A percentile compares a stretch with the other conserved stretches of the same genome.
Conservation (phyloP, 2,329 filamentous ascomycete species). For the Microdochium trichocladiopsis region DNA sequence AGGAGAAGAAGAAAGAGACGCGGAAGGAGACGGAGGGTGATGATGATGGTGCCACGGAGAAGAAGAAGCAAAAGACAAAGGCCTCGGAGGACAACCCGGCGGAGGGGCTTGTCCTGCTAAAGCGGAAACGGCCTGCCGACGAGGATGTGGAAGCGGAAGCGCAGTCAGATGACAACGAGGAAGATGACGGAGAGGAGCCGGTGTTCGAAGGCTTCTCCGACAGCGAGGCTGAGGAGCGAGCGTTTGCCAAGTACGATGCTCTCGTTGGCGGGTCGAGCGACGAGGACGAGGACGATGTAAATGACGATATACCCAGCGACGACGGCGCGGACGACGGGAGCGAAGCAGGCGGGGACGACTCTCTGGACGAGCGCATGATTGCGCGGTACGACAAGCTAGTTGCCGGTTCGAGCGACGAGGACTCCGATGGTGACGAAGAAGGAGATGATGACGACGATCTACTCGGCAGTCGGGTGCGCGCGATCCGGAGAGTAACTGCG, state of each 20-base stretch:
- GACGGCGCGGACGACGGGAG: conserved; percentile 21
- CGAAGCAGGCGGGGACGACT: conserved; percentile 14
- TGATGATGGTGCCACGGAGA: conserved; percentile 7
- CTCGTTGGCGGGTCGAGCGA: conserved; percentile 36
- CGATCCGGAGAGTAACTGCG: conserved; percentile 9
- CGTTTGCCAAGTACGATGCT: conserved; percentile 34
- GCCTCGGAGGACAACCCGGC: conserved; percentile 10
- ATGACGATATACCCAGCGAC: conserved; percentile 21
- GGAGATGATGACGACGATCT: conserved; percentile 5
- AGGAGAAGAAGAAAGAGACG: conserved; percentile 21
- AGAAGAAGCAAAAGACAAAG: conserved; percentile 6
- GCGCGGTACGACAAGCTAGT: conserved; percentile 39
- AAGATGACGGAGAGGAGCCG: conserved; percentile 11
- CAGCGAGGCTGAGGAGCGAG: conserved; percentile 26
- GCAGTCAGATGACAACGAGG: conserved; percentile 15
- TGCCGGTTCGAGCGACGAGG: conserved; percentile 32
- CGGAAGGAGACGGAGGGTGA: conserved; percentile 7
- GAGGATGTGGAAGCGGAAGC: conserved; percentile 10
- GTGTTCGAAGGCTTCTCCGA: conserved; percentile 17
- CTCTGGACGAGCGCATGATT: conserved; percentile 9
- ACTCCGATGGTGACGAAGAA: conserved; percentile 23
- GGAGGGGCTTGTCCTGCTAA: conserved; percentile 17
- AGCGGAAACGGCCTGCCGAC: conserved; percentile 20
- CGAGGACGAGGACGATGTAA: conserved; percentile 29
- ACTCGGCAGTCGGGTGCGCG: conserved; percentile 14